Conservation (phyloP, 2,329 filamentous ascomycete species). For the Colletotrichum noveboracense region DNA sequence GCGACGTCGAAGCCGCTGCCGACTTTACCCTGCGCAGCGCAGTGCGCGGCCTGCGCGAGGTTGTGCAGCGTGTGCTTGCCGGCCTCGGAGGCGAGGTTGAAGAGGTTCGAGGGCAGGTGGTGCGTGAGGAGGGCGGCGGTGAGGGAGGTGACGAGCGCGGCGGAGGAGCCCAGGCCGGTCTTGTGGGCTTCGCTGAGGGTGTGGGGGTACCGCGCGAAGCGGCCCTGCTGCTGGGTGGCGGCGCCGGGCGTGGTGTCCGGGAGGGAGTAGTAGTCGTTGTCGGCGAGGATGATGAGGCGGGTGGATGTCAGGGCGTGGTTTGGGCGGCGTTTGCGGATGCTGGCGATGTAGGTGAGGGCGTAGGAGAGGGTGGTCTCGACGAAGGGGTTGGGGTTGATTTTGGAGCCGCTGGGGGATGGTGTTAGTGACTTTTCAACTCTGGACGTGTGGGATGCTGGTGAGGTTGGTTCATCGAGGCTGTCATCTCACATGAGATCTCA, state of each 20-base stretch:
- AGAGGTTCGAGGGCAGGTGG: constrained; percentile 65
- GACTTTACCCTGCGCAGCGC: constrained; percentile 94
- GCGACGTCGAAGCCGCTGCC: constrained; percentile 96
- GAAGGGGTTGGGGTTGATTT: constrained; percentile 71
- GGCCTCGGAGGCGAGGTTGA: constrained; percentile 59
- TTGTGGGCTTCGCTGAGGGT: constrained; percentile 84
- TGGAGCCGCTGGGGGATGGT: constrained; percentile 10
- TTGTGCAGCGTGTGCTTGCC: constrained; percentile 79
- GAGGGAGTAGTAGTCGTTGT: constrained; percentile 95
- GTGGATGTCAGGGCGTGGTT: constrained; percentile 66
- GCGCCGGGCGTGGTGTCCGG: constrained; percentile 32
- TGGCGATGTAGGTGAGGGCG: constrained; percentile 79
- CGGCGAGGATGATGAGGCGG: constrained; percentile 86
- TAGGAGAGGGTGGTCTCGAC: constrained; percentile 92
- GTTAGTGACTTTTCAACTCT: neutral
- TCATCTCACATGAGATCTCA: neutral
- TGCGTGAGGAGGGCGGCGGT: constrained; percentile 78
- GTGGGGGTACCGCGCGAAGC: constrained; percentile 81
- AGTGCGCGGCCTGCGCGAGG: constrained; percentile 91
- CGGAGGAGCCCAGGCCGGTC: constrained; percentile 93
- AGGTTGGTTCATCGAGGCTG: neutral
- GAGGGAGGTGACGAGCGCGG: constrained; percentile 89
- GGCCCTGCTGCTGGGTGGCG: constrained; percentile 36
- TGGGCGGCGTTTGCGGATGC: constrained; percentile 40
- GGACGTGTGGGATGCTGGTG: neutral